Evolutionary conservation across 2,329 filamentous ascomycete species (phyloP), one percentile per base, ranked within the genome.

Genomic region (Dactylellina cionopaga): DNA sequence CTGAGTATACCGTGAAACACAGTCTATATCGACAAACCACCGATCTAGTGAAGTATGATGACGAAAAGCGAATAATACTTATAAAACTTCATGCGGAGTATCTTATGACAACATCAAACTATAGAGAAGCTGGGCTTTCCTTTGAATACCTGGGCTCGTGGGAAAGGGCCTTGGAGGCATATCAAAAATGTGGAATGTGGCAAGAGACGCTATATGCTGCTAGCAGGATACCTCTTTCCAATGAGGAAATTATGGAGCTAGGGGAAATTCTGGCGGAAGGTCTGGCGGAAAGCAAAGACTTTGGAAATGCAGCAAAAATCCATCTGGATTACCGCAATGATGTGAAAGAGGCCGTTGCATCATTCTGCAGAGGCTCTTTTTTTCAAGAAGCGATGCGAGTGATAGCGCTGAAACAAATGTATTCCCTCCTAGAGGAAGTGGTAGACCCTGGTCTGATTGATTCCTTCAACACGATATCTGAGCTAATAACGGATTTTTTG

Each of bases 401-500:
- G 10, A 55, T 83, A 96, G 22, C 71, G 13, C 47, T 58, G 25
- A 58, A 63, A 11, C 43, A 59, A 33, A 22, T 35, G 0, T 72
- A 60, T 19, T 10, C 33, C 11, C 46, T 96, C 3, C 85, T 98
- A 31, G 81, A 82, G 25, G 81, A 85, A 0, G 86, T 91, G 59
- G 85, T 99, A 11, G 94, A 99, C 78, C 81, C 86, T 0, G 91
- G 90, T 0, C 87, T 99, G 4, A 86, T 89, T 2, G 94, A 98
- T 66, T 88, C 91, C 1, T 88, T 95, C 64, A 89, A 90, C 19
- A 88, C 87, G 58, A 93, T 90, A 77, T 96, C 92, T 0, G 95
- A 98, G 79, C 88, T 98, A 70, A 87, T 99, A 9, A 92, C 95
- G 1, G 95, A 99, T 80, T 98, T 94, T 86, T 92, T 92, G 79